These are phyloP conservation scores for Penicillium lagena DNA, from an alignment of 495 filamentous ascomycete species.

Conservation along the genomic window DNA sequence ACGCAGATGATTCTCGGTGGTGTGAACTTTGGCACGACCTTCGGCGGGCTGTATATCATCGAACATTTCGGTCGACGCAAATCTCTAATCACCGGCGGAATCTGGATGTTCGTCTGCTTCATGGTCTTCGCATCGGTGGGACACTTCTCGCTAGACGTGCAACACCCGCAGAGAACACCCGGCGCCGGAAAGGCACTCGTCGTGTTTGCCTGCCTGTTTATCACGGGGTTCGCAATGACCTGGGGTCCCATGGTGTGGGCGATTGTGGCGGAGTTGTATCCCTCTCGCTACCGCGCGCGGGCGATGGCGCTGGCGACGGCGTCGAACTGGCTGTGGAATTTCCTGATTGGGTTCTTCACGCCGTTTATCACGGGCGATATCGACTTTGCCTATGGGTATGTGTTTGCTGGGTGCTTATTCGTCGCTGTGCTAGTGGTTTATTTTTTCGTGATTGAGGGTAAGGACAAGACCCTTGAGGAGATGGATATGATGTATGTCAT, in stretches of 20 bases:
- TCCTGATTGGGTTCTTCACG: constrained; percentile 74
- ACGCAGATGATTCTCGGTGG: constrained; percentile 67
- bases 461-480: constrained; percentile 62
- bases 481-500: constrained; percentile 79
- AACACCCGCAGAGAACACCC: constrained; percentile 41
- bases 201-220: constrained; percentile 63
- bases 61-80: constrained; percentile 62
- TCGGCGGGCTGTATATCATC: constrained; percentile 63
- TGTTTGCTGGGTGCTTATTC: constrained; percentile 66
- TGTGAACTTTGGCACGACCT: constrained; percentile 67
- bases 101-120: constrained; percentile 67
- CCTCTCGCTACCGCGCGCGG: constrained; percentile 62
- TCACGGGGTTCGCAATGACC: constrained; percentile 50
- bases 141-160: constrained; percentile 49
- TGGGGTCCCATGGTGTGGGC: constrained; percentile 85
- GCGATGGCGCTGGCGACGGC: constrained; percentile 75
- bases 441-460: constrained; percentile 65
- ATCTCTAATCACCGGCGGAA: constrained; percentile 56
- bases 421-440: constrained; percentile 61
- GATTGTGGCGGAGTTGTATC: constrained; percentile 76
- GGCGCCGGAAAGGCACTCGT: constrained; percentile 64
- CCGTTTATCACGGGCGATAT: constrained; percentile 66
- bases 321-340: constrained; percentile 86
- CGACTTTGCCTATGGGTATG: constrained; percentile 67
- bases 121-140: constrained; percentile 67